Conservation (phyloP, 176 grass and related monocot species). For the Calamus simplicifolius region DNA sequence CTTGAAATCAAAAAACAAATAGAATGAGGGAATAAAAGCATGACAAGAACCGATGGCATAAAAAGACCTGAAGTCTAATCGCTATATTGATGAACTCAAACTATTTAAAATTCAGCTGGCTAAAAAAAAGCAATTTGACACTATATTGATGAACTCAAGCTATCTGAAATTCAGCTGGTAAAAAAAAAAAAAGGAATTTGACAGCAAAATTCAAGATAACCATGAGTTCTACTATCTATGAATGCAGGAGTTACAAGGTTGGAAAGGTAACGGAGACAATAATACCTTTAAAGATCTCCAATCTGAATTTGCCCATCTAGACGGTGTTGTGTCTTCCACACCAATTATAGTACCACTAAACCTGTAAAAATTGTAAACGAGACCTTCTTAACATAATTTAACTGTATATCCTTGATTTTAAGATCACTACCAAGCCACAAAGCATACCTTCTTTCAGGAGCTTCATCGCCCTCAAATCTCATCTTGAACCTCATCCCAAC, state of each 20-base stretch:
- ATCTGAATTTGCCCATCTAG: constrained; percentile 68
- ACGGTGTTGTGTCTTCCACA: constrained; percentile 48
- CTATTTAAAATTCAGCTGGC: too few relatives aligned
- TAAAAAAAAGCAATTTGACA: too few relatives aligned
- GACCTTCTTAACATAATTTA: not conserved
- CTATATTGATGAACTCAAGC: too few relatives aligned
- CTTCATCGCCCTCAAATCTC: constrained; percentile 94
- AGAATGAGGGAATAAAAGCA: too few relatives aligned
- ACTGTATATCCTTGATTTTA: not conserved
- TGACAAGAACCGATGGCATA: too few relatives aligned
- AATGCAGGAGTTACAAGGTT: not conserved
- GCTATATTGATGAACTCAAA: too few relatives aligned
- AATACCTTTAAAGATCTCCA: constrained; percentile 91
- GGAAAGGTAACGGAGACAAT: not conserved
- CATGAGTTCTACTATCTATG: too few relatives aligned
- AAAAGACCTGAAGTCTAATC: too few relatives aligned
- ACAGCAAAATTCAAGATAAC: too few relatives aligned
- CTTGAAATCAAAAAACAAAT: too few relatives aligned
- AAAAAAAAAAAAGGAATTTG: too few relatives aligned
- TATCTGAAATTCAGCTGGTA: too few relatives aligned
- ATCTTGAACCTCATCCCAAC: constrained; percentile 95
- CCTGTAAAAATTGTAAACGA: constrained; percentile 36
- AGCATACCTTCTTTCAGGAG: constrained; percentile 73
- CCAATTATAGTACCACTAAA: constrained; percentile 90
- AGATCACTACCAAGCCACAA: not conserved